A percentile compares a stretch with the other conserved stretches of the same genome.
Conservation (phyloP, 2,329 filamentous ascomycete species). For the Rhinocladiella similis region DNA sequence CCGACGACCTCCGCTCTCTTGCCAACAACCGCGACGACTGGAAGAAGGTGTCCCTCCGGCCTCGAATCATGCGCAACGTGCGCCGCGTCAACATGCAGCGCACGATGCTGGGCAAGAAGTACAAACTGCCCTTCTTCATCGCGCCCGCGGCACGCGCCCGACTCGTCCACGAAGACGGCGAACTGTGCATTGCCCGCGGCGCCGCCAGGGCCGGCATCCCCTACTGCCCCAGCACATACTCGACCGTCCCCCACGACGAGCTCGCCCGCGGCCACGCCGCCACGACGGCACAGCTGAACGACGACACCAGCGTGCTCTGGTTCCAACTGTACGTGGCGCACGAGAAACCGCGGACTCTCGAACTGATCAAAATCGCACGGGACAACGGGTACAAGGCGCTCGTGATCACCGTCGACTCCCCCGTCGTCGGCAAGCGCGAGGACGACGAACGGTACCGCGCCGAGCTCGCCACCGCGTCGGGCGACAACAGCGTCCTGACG, state of each 20-base stretch:
- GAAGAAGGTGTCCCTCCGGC: constrained; percentile 35
- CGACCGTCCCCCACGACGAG: constrained; percentile 33
- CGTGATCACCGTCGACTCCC: constrained; percentile 28
- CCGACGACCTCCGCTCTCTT: constrained; percentile 14
- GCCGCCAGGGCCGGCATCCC: constrained; percentile 34
- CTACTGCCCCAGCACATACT: constrained; percentile 37
- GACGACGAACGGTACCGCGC: constrained; percentile 56
- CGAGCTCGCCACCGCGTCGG: constrained; percentile 33
- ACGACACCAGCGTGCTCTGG: constrained; percentile 1
- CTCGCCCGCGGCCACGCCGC: constrained; percentile 28
- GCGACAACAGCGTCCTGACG: constrained; percentile 30
- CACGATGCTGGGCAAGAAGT: constrained; percentile 35
- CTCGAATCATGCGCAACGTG: constrained; percentile 46
- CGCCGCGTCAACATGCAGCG: constrained; percentile 7
- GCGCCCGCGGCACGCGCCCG: constrained; percentile 39
- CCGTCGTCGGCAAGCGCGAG: constrained; percentile 54
- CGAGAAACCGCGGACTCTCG: constrained; percentile 48
- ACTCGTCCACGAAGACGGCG: constrained; percentile 37
- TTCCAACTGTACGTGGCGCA: constrained; percentile 55
- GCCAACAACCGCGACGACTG: constrained; percentile 24
- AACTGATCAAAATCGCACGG: constrained; percentile 41
- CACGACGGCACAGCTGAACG: neutral
- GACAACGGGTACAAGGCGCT: constrained; percentile 21
- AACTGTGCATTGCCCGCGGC: constrained; percentile 38
- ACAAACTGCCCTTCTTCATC: constrained; percentile 40